These are phyloP conservation scores for Schizosaccharomyces lindneri DNA, from an alignment of 805 yeast species.

Conservation along the genomic window DNA sequence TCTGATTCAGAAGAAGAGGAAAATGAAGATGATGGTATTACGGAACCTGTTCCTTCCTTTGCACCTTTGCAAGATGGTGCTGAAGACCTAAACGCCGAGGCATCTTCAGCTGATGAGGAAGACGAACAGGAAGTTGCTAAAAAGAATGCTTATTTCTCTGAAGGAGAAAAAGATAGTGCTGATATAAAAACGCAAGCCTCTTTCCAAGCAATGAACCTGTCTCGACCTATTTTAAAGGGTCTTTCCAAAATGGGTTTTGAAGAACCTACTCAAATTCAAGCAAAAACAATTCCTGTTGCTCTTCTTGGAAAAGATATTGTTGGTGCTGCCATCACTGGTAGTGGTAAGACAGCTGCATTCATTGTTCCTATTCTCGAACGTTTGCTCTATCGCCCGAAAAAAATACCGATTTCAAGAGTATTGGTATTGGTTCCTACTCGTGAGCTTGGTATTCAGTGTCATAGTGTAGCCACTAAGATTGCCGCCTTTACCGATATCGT, in stretches of 20 bases:
- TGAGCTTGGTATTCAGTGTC: conserved; percentile 89
- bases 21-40: conserved; percentile 13
- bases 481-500: conserved; percentile 50
- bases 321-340: conserved; percentile 98
- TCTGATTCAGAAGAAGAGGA: conserved; percentile 14
- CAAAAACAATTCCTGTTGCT: conserved; percentile 82
- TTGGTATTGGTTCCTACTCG: conserved; percentile 86
- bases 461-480: conserved; percentile 73
- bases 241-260: conserved; percentile 55
- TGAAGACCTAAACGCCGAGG: conserved; percentile 15
- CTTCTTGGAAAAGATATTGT: conserved; percentile 84
- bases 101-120: conserved; percentile 15
- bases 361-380: conserved; percentile 90
- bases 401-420: conserved; percentile 70
- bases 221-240: conserved; percentile 78
- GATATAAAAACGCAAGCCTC: conserved; percentile 26
- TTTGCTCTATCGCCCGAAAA: conserved; percentile 64
- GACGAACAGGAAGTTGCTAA: conserved; percentile 14
- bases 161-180: conserved; percentile 11
- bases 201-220: conserved; percentile 54
- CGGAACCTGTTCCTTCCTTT: conserved; percentile 8
- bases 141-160: conserved; percentile 11
- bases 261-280: conserved; percentile 84
- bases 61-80: conserved; percentile 11
- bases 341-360: conserved; percentile 97